Evolutionary conservation across 2,329 filamentous ascomycete genomes (phyloP), one percentile per base, ranked within the genome.

Genomic region (Dactylella cylindrospora): DNA sequence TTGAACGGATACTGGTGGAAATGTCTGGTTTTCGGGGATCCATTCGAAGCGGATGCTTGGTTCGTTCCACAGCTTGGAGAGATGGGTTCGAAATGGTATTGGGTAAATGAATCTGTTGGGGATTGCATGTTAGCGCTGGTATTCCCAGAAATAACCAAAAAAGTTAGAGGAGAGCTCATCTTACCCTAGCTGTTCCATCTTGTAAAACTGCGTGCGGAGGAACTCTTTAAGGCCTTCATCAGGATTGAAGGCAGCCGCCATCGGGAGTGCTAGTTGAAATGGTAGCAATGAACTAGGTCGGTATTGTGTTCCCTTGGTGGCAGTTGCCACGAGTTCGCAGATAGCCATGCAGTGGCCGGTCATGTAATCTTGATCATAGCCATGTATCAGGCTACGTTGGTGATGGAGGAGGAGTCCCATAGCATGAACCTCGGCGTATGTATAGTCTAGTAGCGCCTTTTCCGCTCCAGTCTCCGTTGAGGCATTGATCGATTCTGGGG

Each of bases 31-130:
- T 2, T 57, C 59, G 15, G 90, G 88, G 2, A 96, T 79, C 93
- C 93, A 98, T 88, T 90, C 96, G 54, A 84, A 79, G 36, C 81
- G 81, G 47, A 90, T 82, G 15, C 84, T 82, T 10, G 82, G 79
- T 35, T 88, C 80, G 60, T 80, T 77, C 78, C 93, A 95, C 19
- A 88, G 72, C 39, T 86, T 80, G 25, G 86, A 83, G 79, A 97
- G 85, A 66, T 84, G 84, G 25, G 75, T 77, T 55, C 91, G 85
- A 68, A 91, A 84, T 9, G 81, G 81, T 23, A 82, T 76, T 1
- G 90, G 85, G 67, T 88, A 90, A 19, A 95, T 86, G 71, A 94
- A 95, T 31, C 91, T 96, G 65, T 10, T 26, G n/a, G 3, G 31
- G 44, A 62, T 17, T 44, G 31, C 46, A 28, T 61, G 15, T 22